phyloP scores from a whole-genome alignment of 2,329 filamentous ascomycete genomes.

The Ophiostoma novo-ulmi region DNA sequence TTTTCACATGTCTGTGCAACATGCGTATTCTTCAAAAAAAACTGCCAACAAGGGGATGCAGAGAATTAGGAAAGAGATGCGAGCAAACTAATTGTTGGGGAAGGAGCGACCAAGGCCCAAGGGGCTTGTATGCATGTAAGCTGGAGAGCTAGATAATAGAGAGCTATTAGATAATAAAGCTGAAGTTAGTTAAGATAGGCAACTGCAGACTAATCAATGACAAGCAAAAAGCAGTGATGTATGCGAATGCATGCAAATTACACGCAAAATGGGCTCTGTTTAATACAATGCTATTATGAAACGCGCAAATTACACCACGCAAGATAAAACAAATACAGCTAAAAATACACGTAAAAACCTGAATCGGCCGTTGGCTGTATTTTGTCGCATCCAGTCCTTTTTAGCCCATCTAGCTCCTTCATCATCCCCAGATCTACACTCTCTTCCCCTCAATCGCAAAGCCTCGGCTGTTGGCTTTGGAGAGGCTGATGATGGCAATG shows the following conservation, averaged over 20 bases:
- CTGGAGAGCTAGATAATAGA: no score
- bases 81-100: conserved; percentile 1
- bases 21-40: background rate
- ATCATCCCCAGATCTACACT: background rate
- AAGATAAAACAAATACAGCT: no score
- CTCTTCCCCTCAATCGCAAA: background rate
- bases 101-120: background rate
- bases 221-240: background rate
- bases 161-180: background rate
- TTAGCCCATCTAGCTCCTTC: background rate
- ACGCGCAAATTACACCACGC: background rate
- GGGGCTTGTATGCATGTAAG: background rate
- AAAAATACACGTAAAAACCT: background rate
- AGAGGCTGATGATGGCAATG: background rate
- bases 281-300: background rate
- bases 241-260: no score
- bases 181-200: background rate
- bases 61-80: background rate
- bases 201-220: background rate
- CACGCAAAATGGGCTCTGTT: no score
- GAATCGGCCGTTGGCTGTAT: background rate
- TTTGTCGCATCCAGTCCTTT: background rate
- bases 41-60: background rate
- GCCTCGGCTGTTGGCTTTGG: background rate
- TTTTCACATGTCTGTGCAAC: background rate